Evolutionary conservation across 192 early-diverging fungal genomes (phyloP), one percentile per base, ranked within the genome.

Genomic region (Gamsiella multidivaricata): DNA sequence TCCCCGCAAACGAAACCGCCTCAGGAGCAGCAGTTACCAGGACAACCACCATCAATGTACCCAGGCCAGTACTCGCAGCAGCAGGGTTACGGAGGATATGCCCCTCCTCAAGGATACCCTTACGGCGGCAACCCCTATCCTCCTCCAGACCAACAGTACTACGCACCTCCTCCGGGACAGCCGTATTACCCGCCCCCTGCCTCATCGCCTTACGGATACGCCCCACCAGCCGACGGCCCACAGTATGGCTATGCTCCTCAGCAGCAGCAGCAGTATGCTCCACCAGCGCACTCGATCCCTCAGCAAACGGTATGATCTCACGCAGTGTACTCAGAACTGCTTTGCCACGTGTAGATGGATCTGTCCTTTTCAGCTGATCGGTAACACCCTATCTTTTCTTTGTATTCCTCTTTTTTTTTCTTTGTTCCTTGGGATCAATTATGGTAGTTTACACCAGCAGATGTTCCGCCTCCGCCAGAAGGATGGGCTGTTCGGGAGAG

Each of bases 131-230:
- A 64, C 26, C 49, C 61, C 31, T 53, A 51, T 17, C 50, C 51
- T 8, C 63, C 51, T 5, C 66, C 66, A 29, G 55, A 25, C 3
- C 34, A 58, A 8, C 33, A 34, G 12, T 36, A 51, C 26, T 65
- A 55, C 25, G 57, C 20, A 0, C 66, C 54, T n/a, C 66, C 56
- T 15, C 61, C 53, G 0, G 59, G 58, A 10, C 51, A 61, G 33
- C 70, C 52, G 6, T 46, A 64, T 15, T 72, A 72, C 45, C 53
- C 60, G 3, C 61, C 66, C 23, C 66, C 66, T 50, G 66, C 55
- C 22, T 17, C 55, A n/a, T 50, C 55, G 32, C 66, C 66, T 6
- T 55, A 52, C 33, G 49, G 34, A 33, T 43, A 37, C 36, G 20
- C 54, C 26, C 46, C 31, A 8, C 32, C 65, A 11, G 20, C 34